Conservation (phyloP, 2,329 filamentous ascomycete genomes). For the Xylariaceae sp. region DNA sequence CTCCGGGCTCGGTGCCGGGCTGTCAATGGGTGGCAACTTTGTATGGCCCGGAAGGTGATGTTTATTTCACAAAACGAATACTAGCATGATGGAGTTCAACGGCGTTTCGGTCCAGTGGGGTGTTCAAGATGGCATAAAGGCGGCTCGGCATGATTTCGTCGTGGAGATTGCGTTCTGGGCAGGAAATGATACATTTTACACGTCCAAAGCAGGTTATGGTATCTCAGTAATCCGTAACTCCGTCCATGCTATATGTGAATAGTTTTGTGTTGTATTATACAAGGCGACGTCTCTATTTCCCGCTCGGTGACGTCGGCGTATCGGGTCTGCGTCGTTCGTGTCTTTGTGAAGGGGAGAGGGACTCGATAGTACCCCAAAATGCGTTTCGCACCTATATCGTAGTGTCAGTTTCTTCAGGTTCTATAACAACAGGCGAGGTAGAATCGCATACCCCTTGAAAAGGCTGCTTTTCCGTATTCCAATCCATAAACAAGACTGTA, state of each 20-base stretch:
- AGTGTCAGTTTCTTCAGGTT: conserved; percentile 2
- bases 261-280: conserved; percentile 8
- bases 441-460: conserved; percentile 45
- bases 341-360: conserved; percentile 25
- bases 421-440: not conserved
- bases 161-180: conserved; percentile 13
- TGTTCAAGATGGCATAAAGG: conserved; percentile 1
- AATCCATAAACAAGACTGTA: conserved; percentile 60
- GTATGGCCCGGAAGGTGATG: conserved; percentile 44
- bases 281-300: conserved; percentile 12
- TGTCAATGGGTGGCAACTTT: conserved; percentile 56
- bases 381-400: conserved; percentile 34
- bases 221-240: conserved; percentile 27
- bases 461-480: conserved; percentile 42
- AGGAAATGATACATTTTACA: conserved; percentile 13
- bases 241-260: conserved; percentile 24
- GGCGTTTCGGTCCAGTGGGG: conserved; percentile 13
- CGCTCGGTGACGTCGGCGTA: conserved; percentile 9
- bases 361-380: conserved; percentile 36
- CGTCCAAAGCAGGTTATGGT: conserved; percentile 17
- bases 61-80: conserved; percentile 8
- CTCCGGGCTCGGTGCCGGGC: conserved; percentile 43
- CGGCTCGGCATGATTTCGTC: conserved; percentile 7
- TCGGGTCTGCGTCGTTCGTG: conserved; percentile 21
- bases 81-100: conserved; percentile 15